A percentile compares a stretch with the other conserved stretches of the same genome.
These are phyloP conservation scores for Synchytrium microbalum DNA, from an alignment of 371 early-diverging fungal genomes.

Conservation along the genomic window DNA sequence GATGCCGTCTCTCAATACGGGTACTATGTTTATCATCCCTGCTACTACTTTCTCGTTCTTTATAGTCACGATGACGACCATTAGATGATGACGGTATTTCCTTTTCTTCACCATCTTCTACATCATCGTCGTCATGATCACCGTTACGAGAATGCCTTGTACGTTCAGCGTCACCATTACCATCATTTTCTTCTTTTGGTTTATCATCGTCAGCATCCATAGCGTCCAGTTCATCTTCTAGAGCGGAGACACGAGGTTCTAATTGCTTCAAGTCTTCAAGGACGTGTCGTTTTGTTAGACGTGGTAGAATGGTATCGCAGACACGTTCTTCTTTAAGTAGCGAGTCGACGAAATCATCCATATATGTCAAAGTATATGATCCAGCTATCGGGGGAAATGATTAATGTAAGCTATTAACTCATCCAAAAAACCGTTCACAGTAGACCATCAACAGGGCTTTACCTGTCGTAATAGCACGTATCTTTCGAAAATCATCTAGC, in stretches of 20 bases:
- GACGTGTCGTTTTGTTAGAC: conserved; percentile 64
- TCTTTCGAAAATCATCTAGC: conserved; percentile 75
- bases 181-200: background rate
- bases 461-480: conserved; percentile 58
- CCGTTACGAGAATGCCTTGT: background rate
- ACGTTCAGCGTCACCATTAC: background rate
- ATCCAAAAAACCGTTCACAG: background rate
- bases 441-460: too few species aligned
- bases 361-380: conserved; percentile 50
- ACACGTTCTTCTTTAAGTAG: conserved; percentile 71
- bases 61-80: too few species aligned
- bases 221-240: conserved; percentile 67
- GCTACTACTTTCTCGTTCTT: too few species aligned
- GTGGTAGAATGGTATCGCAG: conserved; percentile 83
- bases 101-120: conserved; percentile 4
- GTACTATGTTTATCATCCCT: too few species aligned
- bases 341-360: conserved; percentile 89
- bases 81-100: too few species aligned
- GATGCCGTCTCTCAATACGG: too few species aligned
- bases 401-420: background rate
- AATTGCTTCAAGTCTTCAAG: conserved; percentile 83
- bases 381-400: conserved; percentile 22
- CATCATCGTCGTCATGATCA: conserved; percentile 5
- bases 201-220: conserved; percentile 18
- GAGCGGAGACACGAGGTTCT: conserved; percentile 68